Base-by-base conservation (phyloP, 2,329 filamentous ascomycete species). In the Pseudogymnoascus sp. region DNA sequence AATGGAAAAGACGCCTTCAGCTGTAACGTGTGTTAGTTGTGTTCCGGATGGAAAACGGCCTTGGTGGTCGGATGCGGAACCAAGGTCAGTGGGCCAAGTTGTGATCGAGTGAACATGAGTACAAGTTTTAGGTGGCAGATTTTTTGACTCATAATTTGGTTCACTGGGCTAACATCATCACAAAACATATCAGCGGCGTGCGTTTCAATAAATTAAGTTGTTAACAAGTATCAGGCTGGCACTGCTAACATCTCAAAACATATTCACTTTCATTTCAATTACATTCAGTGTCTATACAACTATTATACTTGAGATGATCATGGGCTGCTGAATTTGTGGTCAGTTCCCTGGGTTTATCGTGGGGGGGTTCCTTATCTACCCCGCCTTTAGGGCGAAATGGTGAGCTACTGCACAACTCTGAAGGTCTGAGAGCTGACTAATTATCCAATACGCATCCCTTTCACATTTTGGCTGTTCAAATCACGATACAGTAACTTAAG, bases 281-380 rank as follows among this genome's bases (percentile, higher is more conserved):
- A 57, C 23, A 33, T 33, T 31, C 28, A 13, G 17, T 21, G n/a
- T 57, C 50, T 57, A 33, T 33, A 57, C n/a, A 19, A 57, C 28
- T 33, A 33, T 21, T 33, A 53, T 31, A 57, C 50, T 19, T 33
- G 50, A 57, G 28, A 13, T 21, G 50, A 33, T 33, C 21, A 28
- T 33, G n/a, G 17, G 28, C 9, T 53, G 15, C 15, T 33, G 50
- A 57, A 57, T 57, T 57, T 57, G 28, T 57, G 50, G 50, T 33
- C 28, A 57, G 47, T 57, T 57, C 47, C 31, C 28, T 33, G 50
- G 28, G 28, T 33, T 57, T 57, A 57, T 57, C 50, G 50, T 57
- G 50, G 33, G 50, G 50, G 50, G 50, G 50, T 57, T 57, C 50
- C 50, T 57, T 57, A 57, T 57, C 50, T 57, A 57, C 50, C 50